These are phyloP conservation scores for Kwoniella newhampshirensis DNA, from an alignment of 768 basidiomycete genomes.

Conservation along the genomic window DNA sequence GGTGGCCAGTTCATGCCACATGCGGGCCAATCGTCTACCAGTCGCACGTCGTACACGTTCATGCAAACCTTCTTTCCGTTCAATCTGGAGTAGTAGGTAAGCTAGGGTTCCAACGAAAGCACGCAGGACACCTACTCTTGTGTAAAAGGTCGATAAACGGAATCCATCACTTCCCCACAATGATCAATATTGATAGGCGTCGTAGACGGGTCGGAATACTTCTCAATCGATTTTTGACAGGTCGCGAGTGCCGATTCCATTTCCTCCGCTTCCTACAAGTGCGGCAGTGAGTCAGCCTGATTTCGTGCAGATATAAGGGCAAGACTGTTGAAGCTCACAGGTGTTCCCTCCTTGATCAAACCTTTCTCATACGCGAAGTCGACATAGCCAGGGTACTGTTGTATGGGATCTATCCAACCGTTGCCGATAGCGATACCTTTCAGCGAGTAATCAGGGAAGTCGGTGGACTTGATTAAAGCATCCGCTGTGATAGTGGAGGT, in stretches of 20 bases:
- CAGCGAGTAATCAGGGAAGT: constrained; percentile 64
- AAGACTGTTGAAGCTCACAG: constrained; percentile 57
- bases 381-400: constrained; percentile 85
- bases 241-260: constrained; percentile 62
- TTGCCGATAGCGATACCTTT: constrained; percentile 90
- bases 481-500: constrained; percentile 60
- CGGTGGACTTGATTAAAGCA: constrained; percentile 63
- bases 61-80: constrained; percentile 74
- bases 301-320: background rate
- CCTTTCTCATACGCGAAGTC: constrained; percentile 81
- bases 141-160: constrained; percentile 52
- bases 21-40: constrained; percentile 77
- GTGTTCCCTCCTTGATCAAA: constrained; percentile 68
- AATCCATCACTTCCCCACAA: constrained; percentile 65
- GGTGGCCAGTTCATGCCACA: constrained; percentile 99
- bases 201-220: constrained; percentile 43
- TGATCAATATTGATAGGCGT: constrained; percentile 57
- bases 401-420: constrained; percentile 90
- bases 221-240: constrained; percentile 60
- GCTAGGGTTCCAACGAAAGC: background rate
- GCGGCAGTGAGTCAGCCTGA: constrained; percentile 1
- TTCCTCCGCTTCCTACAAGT: constrained; percentile 62
- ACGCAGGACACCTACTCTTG: constrained; percentile 51
- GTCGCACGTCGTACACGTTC: constrained; percentile 91
- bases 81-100: constrained; percentile 56